Evolutionary conservation across 2,329 filamentous ascomycete species (phyloP).

Genomic region (Arthrocladium fulminans): DNA sequence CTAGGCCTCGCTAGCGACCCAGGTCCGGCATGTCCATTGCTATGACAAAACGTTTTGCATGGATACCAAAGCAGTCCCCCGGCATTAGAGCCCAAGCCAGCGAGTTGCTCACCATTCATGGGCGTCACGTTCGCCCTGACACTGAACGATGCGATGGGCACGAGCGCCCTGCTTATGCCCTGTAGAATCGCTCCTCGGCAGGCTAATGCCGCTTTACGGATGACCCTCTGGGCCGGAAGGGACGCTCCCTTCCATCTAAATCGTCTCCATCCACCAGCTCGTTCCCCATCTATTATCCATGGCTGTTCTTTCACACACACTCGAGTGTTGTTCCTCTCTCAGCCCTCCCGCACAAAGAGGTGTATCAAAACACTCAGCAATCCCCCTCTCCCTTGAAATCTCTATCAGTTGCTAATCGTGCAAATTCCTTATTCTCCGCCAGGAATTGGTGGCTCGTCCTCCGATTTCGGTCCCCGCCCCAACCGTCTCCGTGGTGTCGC

Average conservation of each 20-base stretch:
- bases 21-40: neutral
- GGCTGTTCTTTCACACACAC: neutral
- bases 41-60: neutral
- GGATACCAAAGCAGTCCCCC: neutral
- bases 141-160: neutral
- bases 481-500: conserved; percentile 3
- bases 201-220: neutral
- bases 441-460: neutral
- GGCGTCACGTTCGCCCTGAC: neutral
- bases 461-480: neutral
- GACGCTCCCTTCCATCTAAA: conserved; percentile 1
- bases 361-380: neutral
- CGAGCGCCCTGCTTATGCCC: neutral
- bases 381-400: neutral
- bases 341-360: neutral
- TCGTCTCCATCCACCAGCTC: neutral
- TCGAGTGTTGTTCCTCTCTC: neutral
- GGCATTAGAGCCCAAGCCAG: neutral
- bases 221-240: neutral
- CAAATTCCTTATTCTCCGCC: neutral
- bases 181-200: neutral
- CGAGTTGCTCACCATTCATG: neutral
- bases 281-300: neutral
- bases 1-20: neutral
- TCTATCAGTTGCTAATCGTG: neutral